Evolutionary conservation across 441 rosid genomes (phyloP).

Genomic region (Euphorbia corollata): DNA sequence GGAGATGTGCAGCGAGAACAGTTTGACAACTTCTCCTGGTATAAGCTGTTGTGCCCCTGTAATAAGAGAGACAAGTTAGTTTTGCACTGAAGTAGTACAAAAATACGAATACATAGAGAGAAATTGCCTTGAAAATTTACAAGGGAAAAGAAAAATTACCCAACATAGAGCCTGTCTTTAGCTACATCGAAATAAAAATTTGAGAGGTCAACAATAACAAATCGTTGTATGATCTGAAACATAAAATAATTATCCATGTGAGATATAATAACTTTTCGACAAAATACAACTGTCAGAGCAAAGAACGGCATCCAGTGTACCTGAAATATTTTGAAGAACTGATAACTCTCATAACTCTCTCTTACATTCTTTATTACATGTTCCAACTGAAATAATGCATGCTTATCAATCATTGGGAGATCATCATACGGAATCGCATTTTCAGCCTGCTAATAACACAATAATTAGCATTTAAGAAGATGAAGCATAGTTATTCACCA

Average conservation of each 20-base stretch:
- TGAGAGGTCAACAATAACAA: conserved; percentile 84
- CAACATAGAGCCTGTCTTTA: conserved; percentile 93
- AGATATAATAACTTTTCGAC: background rate
- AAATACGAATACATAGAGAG: background rate
- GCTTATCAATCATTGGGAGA: conserved; percentile 83
- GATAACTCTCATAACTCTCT: conserved; percentile 78
- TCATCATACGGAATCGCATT: conserved; percentile 63
- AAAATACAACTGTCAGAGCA: background rate
- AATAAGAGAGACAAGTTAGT: conserved; percentile 16
- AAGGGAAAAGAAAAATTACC: conserved; percentile 42
- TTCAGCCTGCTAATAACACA: conserved; percentile 50
- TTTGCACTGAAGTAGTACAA: background rate
- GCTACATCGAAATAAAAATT: conserved; percentile 95
- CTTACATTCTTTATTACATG: conserved; percentile 61
- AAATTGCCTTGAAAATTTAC: background rate
- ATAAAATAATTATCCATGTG: conserved; percentile 16
- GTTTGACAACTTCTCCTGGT: conserved; percentile 97
- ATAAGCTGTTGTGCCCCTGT: conserved; percentile 67
- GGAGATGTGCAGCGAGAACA: conserved; percentile 81
- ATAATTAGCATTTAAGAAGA: conserved; percentile 1
- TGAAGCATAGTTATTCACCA: background rate
- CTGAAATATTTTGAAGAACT: conserved; percentile 92
- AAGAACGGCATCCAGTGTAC: conserved; percentile 25
- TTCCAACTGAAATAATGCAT: conserved; percentile 84
- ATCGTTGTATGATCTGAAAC: conserved; percentile 79